Base-by-base conservation (phyloP, 345 rosid species). In the Euphorbia lathyris region DNA sequence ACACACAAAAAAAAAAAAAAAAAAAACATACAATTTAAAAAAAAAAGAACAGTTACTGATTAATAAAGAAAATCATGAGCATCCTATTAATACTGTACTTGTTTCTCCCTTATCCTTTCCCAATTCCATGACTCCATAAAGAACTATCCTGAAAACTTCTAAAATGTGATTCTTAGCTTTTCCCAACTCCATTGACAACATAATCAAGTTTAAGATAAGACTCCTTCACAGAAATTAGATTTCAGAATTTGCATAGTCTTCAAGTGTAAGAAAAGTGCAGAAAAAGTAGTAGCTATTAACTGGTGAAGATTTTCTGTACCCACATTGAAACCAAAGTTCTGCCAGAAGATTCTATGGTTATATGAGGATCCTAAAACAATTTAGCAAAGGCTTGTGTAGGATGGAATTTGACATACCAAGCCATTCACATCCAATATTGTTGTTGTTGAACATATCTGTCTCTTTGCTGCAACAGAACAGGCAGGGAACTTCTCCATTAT, bases 361-460 rank as follows among this genome's bases (percentile, higher is more conserved):
- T 25, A 20, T 0, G 10, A 58, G 67, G 38, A 17, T 45, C 60
- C 4, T 36, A 43, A 27, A 25, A 67, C 59, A 63, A 62, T 3
- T 74, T 17, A 66, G 73, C 23, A 63, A 56, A 47, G 34, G 80
- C 43, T 22, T n/a, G 61, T 16, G 22, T 61, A 47, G 32, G 63
- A 61, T 47, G 16, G 19, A 40, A 68, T 40, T 65, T 36, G n/a
- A 68, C 87, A 43, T 90, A 95, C 99, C 97, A 95, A 71, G 71
- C 97, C 97, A 45, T 90, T 88, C 60, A 88, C 99, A 82, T 95
- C 99, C 77, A 95, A 74, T 79, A 95, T 80, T 20, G 97, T 92
- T 66, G 99, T 92, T 0, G 97, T 86, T 26, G 97, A 83, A 72
- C 87, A 81, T 63, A 95, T 88, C 73, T 80, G 79, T 62, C 82